These are phyloP conservation scores for Fraxinus floribunda DNA, from an alignment of 305 asterid species.

Conservation along the genomic window DNA sequence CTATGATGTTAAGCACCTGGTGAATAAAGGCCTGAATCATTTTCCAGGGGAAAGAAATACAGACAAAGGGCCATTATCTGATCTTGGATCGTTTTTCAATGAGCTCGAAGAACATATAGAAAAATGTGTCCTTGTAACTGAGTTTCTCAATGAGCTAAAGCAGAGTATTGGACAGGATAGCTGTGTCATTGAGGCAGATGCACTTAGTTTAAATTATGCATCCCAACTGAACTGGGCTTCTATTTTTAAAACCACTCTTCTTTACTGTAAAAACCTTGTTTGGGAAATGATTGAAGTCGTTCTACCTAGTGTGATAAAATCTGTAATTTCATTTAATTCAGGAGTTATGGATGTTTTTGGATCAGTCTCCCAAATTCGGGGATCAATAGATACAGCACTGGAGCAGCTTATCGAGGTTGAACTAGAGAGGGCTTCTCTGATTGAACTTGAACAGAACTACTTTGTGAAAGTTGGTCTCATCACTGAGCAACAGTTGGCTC, in stretches of 20 bases:
- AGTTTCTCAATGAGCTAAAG: conserved; percentile 64
- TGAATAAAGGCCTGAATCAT: conserved; percentile 51
- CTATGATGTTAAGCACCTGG: conserved; percentile 52
- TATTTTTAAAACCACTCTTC: conserved; percentile 56
- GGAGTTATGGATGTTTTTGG: conserved; percentile 90
- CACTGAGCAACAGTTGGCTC: conserved; percentile 94
- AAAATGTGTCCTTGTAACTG: conserved; percentile 74
- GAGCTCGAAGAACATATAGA: conserved; percentile 83
- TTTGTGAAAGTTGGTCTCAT: conserved; percentile 84
- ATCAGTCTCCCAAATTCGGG: conserved; percentile 81
- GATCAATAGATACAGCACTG: conserved; percentile 79
- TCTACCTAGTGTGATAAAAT: conserved; percentile 70
- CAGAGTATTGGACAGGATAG: conserved; percentile 47
- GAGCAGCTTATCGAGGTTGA: conserved; percentile 93
- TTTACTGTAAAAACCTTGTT: conserved; percentile 58
- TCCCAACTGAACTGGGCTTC: conserved; percentile 65
- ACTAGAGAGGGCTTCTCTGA: conserved; percentile 75
- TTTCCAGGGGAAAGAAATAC: conserved; percentile 40
- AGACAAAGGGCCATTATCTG: conserved; percentile 42
- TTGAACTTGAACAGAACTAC: conserved; percentile 88
- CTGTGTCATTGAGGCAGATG: conserved; percentile 37
- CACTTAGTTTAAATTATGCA: conserved; percentile 32
- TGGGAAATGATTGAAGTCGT: conserved; percentile 63
- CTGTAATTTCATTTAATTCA: conserved; percentile 64
- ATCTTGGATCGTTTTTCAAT: conserved; percentile 56